Evolutionary conservation across 768 basidiomycete genomes (phyloP).

Genomic region (Gymnopilus junonius): DNA sequence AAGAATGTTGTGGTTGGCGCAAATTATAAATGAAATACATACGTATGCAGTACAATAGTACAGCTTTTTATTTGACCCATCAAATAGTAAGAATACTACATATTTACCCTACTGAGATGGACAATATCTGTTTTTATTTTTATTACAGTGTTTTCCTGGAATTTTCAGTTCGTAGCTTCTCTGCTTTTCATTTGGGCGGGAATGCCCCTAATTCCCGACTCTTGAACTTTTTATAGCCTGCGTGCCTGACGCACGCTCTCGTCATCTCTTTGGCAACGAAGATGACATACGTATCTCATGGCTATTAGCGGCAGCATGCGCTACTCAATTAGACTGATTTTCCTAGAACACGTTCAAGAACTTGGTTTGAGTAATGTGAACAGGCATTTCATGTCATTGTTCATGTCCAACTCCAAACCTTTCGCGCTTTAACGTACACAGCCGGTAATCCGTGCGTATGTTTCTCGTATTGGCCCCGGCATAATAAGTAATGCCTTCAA

Average conservation of each 20-base stretch:
- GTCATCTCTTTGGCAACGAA: constrained; percentile 20
- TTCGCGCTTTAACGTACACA: background rate
- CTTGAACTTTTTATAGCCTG: background rate
- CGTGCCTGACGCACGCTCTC: constrained; percentile 9
- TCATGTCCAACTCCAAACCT: no score
- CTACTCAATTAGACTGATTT: background rate
- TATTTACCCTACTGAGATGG: background rate
- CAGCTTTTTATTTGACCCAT: background rate
- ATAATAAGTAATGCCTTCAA: background rate
- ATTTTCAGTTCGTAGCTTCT: background rate
- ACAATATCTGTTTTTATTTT: background rate
- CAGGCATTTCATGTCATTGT: background rate
- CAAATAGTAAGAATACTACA: background rate
- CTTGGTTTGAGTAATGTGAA: background rate
- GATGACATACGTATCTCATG: constrained; percentile 3
- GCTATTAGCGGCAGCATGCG: background rate
- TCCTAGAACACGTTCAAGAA: background rate
- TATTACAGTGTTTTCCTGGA: no score
- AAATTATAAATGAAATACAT: background rate
- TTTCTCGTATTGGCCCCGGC: background rate
- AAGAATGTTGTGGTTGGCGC: background rate
- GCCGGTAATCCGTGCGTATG: background rate
- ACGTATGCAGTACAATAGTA: background rate
- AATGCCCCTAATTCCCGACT: constrained; percentile 5
- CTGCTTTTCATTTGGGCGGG: background rate